Base-by-base conservation (phyloP, 108 stramenopile species). In the Cyclotella cryptica region DNA sequence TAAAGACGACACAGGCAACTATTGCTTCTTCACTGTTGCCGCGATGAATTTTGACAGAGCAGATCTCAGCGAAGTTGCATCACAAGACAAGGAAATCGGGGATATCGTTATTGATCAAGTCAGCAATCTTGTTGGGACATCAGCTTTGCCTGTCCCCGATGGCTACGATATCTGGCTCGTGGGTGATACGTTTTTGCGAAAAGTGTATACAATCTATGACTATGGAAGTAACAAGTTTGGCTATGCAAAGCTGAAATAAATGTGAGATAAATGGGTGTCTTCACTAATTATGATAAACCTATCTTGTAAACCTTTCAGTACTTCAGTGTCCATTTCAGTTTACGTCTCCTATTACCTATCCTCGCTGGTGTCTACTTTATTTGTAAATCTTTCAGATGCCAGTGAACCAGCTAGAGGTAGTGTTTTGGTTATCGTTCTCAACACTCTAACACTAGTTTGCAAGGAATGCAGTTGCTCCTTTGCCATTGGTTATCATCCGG, bases 111-210 rank as follows among this genome's bases (percentile, higher is more conserved):
- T 85, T 39, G 79, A 88, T 42, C 80, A 84, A 74, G 41, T 87
- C 22, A 72, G 84, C 30, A 26, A 47, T 1, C 24, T 84, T 42
- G 83, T 68, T 18, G 53, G 70, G 18, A 41, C 55, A 78, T 70
- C 85, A 26, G 82, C 69, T 57, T 83, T 90, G 44, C 90, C 91
- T 46, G 47, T 91, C n/a, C 80, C 85, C 27, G 59, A 41, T 46
- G 82, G 78, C 0, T 67, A 59, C 12, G 87, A 89, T 21, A 70
- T 82, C 4, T 94, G 92, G 92, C 91, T 95, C 51, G 71, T 95
- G 44, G 94, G 94, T 35, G 94, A 95, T 78, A 84, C 86, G 59
- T 95, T 92, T 88, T 70, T 95, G 79, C 86, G 91, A 57, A 84
- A 93, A 82, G 87, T 88, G 57, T 93, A 92, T 88, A 77, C 85